These are phyloP conservation scores for Penicillium pulvis DNA, from an alignment of 495 filamentous ascomycete species.

Conservation along the genomic window DNA sequence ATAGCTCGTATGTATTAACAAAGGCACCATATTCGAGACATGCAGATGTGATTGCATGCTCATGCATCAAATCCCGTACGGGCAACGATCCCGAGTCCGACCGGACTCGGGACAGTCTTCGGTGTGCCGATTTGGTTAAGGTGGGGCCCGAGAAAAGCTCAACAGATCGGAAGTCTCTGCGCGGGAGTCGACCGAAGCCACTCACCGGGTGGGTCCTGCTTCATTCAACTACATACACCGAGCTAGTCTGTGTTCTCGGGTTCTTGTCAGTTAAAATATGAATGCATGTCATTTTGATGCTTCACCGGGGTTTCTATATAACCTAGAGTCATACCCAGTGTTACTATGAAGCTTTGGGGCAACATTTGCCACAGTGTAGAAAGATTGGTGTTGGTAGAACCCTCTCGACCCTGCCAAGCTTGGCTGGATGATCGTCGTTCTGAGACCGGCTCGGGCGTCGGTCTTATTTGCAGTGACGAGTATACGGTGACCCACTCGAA, in stretches of 20 bases:
- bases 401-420: neutral
- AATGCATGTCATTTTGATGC: neutral
- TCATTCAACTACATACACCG: conserved; percentile 1
- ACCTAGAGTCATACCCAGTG: neutral
- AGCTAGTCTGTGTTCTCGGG: conserved; percentile 7
- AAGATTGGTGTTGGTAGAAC: neutral
- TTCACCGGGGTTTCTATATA: conserved; percentile 3
- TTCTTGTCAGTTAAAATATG: conserved; percentile 17
- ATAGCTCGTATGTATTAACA: neutral
- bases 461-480: conserved; percentile 18
- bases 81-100: conserved; percentile 26
- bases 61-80: neutral
- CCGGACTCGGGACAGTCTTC: conserved; percentile 27
- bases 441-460: conserved; percentile 18
- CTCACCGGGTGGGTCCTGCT: conserved; percentile 20
- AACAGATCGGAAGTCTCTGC: conserved; percentile 27
- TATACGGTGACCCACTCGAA: conserved; percentile 23
- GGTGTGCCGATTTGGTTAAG: conserved; percentile 32
- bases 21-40: neutral
- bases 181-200: conserved; percentile 25
- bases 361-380: neutral
- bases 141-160: conserved; percentile 20
- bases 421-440: conserved; percentile 17
- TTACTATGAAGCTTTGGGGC: neutral
- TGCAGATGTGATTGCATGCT: neutral